Conservation (phyloP, 148 eudicot species). For the Silene uniflora region DNA sequence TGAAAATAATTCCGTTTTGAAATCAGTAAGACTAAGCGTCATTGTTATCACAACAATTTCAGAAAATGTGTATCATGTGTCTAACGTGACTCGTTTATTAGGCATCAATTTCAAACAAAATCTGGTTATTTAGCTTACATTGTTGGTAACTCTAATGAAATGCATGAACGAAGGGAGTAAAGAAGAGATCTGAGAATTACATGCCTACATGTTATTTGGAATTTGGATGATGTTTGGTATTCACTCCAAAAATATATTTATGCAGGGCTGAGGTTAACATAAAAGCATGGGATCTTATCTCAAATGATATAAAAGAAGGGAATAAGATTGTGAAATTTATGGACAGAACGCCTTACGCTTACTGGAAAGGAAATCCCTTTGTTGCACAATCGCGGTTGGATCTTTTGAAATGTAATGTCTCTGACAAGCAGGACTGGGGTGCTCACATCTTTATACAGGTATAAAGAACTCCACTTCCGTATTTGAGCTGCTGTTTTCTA, state of each 20-base stretch:
- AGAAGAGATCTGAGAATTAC: too few relatives aligned
- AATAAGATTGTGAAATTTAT: constrained; percentile 46
- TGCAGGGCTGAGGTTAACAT: constrained; percentile 67
- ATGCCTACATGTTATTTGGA: background rate
- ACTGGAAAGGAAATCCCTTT: constrained; percentile 82
- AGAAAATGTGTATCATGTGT: too few relatives aligned
- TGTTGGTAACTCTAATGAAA: too few relatives aligned
- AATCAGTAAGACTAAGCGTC: too few relatives aligned
- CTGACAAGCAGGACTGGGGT: constrained; percentile 68
- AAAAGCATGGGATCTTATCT: constrained; percentile 62
- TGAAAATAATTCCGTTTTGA: background rate
- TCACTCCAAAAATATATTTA: background rate
- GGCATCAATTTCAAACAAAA: too few relatives aligned
- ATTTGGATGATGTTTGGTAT: too few relatives aligned
- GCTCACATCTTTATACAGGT: constrained; percentile 70
- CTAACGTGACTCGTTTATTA: too few relatives aligned
- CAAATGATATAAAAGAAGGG: constrained; percentile 63
- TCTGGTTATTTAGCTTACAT: background rate
- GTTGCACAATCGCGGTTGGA: constrained; percentile 64
- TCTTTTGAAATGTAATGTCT: constrained; percentile 65
- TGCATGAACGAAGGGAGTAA: too few relatives aligned
- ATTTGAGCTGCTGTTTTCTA: background rate
- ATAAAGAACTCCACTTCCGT: constrained; percentile 14
- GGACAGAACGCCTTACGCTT: constrained; percentile 71
- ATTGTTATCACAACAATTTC: background rate